A percentile compares a stretch with the other conserved stretches of the same genome.
Conservation (phyloP, 2,329 filamentous ascomycete genomes). For the Trichocomaceae sp. region DNA sequence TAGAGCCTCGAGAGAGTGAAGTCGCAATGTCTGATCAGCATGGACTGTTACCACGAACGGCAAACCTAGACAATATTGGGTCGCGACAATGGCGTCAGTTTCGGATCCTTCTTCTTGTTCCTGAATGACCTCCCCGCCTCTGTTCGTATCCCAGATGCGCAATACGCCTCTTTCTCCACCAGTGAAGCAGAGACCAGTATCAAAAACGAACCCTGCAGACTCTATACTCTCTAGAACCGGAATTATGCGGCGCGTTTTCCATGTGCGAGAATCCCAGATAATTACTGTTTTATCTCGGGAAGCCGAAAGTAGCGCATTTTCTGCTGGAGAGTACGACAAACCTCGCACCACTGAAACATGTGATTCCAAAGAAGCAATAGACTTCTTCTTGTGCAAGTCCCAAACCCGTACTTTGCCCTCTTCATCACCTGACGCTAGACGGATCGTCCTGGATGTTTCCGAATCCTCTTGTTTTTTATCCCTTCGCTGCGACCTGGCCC, state of each 20-base stretch:
- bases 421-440: conserved; percentile 84
- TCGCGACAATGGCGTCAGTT: conserved; percentile 63
- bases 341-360: conserved; percentile 93
- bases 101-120: conserved; percentile 59
- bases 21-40: conserved; percentile 76
- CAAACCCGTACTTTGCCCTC: conserved; percentile 89
- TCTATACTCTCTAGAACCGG: conserved; percentile 83
- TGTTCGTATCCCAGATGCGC: conserved; percentile 73
- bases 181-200: conserved; percentile 68
- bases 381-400: conserved; percentile 78
- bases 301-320: conserved; percentile 72
- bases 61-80: conserved; percentile 59
- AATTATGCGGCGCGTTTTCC: conserved; percentile 74
- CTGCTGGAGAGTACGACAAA: conserved; percentile 69
- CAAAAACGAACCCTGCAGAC: conserved; percentile 68
- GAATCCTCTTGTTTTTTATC: conserved; percentile 42
- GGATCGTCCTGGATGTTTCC: conserved; percentile 53
- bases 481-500: conserved; percentile 25
- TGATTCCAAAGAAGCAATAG: conserved; percentile 72
- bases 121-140: conserved; percentile 69
- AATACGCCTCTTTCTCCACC: conserved; percentile 78
- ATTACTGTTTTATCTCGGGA: conserved; percentile 92
- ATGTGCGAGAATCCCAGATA: conserved; percentile 79
- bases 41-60: conserved; percentile 74
- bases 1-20: conserved; percentile 55